Base-by-base conservation (phyloP, 2,329 filamentous ascomycete genomes). In the Tolypocladium guangdongense region DNA sequence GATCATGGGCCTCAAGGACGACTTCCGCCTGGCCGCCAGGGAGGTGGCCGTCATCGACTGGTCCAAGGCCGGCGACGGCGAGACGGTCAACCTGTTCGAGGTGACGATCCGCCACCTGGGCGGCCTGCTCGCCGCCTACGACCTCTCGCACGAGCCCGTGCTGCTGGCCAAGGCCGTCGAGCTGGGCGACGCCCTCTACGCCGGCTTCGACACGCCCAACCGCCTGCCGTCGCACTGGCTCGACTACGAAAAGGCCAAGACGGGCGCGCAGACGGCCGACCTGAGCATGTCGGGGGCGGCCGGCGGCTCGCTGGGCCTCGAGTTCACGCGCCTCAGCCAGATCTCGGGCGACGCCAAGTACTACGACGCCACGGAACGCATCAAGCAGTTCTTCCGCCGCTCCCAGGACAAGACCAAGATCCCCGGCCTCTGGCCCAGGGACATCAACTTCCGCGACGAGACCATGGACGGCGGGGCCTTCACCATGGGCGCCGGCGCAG, bases 311-410 rank as follows among this genome's bases (percentile, higher is more conserved):
- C 73, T 91, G 53, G 82, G 81, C 10, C 67, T 92, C 55, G 87
- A 91, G 63, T 89, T 91, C 63, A 89, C 85, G 2, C 75, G 87
- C 7, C 74, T 92, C 47, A 82, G 83, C 22, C 87, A 91, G 68
- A 71, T 91, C 54, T 89, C 87, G 0, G 81, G 81, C 50, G 76
- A 90, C 55, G 70, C 79, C 52, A 89, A 86, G 64, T 91, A 87
- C 69, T 90, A 86, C 66, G 86, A 89, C 67, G 86, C 85, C 6
- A 79, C 88, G 52, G 84, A 86, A 57, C 78, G 84, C n/a, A 78
- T 92, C 56, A 90, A 87, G 58, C 75, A 83, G 60, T 78, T 82
- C 55, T 78, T 91, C 49, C 77, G 83, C 57, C 71, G 75, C 39
- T 78, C 79, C 58, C 87, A 91, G 69, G 78, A 82, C 59, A 68